Base-by-base conservation (phyloP, 768 basidiomycete genomes). In the Agrocybe pediades region DNA sequence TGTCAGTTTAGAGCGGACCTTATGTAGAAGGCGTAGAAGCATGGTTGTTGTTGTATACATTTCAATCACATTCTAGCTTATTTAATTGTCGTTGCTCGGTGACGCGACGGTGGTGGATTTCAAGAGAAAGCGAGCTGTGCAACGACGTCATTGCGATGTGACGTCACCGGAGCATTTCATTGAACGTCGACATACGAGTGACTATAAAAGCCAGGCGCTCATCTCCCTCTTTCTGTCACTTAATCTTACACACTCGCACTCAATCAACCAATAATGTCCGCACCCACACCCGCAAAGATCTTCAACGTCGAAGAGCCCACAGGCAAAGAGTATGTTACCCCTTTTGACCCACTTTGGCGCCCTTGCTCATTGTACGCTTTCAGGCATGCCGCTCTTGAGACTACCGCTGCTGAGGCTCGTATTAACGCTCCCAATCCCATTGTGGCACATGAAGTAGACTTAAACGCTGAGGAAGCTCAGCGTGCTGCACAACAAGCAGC, bases 401-500 rank as follows among this genome's bases (percentile, higher is more conserved):
- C 84, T 2, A 79, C 81, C n/a, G 85, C 83, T 9, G 81, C 78
- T 1, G 67, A 75, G 43, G 79, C 82, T 8, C 77, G 78, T 41
- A 69, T 75, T 2, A 68, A 83, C 36, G 82, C 84, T 2, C 73
- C 77, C 6, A 80, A 69, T 42, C 21, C 67, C 17, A 39, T 56
- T 23, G 67, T 74, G 9, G 77, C 80, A 2, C 68, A 53, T 27
- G 21, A 58, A 33, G 46, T 58, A n/a, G 56, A 58, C 5, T 19
- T n/a, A 7, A 51, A 58, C n/a, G 56, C 52, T 23, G 52, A 58
- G 21, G 49, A 47, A 17, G 56, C 29, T 8, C 48, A 47, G 6
- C 39, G 51, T 39, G 56, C 68, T 3, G 86, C 83, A 0, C 61
- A 71, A 26, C 70, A 85, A 43, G 83, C 81, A 4, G 85, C 85